Conservation (phyloP, 129 eudicot genomes). For the Helianthus annuus region DNA sequence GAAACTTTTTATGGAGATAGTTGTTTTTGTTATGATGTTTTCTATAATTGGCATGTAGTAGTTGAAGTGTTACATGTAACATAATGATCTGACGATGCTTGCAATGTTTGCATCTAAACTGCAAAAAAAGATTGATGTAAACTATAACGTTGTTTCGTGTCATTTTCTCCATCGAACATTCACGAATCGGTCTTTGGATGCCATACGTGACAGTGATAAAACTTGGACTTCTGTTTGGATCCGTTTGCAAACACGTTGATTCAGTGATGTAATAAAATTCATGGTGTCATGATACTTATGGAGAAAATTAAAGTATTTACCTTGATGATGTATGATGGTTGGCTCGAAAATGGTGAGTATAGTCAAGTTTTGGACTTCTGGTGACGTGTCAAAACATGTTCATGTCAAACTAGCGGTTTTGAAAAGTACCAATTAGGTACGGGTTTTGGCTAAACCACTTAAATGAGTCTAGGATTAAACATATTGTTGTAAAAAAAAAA, state of each 20-base stretch:
- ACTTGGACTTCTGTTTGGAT: neutral
- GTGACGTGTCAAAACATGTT: neutral
- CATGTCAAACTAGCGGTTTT: no score
- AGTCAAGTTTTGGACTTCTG: neutral
- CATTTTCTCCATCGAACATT: slow-evolving; percentile 6
- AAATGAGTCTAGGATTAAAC: no score
- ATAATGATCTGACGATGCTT: neutral
- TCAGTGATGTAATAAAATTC: neutral
- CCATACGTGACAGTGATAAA: neutral
- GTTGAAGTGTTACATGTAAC: slow-evolving; percentile 18
- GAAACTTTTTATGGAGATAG: neutral
- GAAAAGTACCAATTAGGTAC: no score
- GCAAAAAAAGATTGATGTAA: slow-evolving; percentile 2
- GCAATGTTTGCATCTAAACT: neutral
- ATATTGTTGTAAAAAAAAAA: no score
- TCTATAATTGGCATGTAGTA: neutral
- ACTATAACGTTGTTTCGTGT: slow-evolving; percentile 9
- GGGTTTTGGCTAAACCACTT: no score
- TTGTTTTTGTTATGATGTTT: neutral
- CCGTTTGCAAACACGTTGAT: neutral
- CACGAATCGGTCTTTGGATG: neutral
- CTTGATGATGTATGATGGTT: neutral
- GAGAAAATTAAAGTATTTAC: neutral
- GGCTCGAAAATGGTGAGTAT: neutral
- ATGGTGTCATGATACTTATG: neutral